Percentiles rank a stretch among this genome's conserved stretches.
phyloP scores from a whole-genome alignment of 148 eudicot genomes.

The Persicaria tinctoria region DNA sequence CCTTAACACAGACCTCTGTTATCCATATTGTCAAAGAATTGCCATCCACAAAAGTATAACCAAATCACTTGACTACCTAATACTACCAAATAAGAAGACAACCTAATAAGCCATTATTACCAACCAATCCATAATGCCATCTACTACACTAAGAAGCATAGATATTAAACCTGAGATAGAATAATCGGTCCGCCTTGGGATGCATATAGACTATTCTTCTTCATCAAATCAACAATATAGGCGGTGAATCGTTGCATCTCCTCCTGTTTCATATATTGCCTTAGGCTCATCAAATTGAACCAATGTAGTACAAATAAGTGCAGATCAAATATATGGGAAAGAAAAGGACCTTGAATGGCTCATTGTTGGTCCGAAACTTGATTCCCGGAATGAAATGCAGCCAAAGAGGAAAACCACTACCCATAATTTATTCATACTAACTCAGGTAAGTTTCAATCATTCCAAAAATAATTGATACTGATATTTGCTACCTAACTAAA shows the following conservation, averaged over 20 bases:
- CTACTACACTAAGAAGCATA: background rate
- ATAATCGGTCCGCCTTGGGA: conserved; percentile 99
- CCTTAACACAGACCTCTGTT: background rate
- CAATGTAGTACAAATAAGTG: background rate
- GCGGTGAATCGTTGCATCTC: conserved; percentile 92
- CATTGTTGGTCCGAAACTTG: conserved; percentile 73
- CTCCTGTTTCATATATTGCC: conserved; percentile 31
- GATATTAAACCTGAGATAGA: conserved; percentile 66
- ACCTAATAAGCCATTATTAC: background rate
- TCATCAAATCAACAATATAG: conserved; percentile 81
- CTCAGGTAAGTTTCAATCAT: background rate
- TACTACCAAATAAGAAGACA: background rate
- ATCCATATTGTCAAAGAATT: background rate
- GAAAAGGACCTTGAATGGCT: conserved; percentile 70
- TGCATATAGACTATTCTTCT: conserved; percentile 72
- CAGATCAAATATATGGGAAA: background rate
- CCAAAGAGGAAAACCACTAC: conserved; percentile 98
- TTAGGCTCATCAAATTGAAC: background rate
- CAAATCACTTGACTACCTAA: background rate
- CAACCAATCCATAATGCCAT: background rate
- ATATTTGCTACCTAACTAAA: background rate
- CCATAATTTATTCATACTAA: conserved; percentile 6
- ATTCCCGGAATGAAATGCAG: conserved; percentile 86
- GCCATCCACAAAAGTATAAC: background rate
- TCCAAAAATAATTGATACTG: background rate